phyloP scores from a whole-genome alignment of 78 protist species.

The Chrysochromulina parva region DNA sequence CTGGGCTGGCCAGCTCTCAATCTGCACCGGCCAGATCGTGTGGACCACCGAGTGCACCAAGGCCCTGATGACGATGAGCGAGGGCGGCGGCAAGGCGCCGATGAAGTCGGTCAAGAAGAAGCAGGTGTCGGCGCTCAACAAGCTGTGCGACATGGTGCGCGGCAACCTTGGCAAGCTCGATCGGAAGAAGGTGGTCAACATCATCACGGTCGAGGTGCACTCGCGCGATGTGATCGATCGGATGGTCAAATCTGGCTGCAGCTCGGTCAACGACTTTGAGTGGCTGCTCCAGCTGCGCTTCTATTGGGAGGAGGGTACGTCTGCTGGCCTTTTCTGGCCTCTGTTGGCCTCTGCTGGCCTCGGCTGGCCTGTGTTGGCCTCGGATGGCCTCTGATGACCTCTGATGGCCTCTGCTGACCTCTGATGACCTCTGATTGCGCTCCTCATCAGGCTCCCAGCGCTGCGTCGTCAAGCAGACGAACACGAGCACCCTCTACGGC shows the following conservation, averaged over 20 bases:
- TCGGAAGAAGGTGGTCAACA: constrained; percentile 70
- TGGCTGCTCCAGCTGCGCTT: constrained; percentile 84
- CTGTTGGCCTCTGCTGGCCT: too few relatives aligned
- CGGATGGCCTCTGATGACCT: too few relatives aligned
- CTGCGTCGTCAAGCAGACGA: constrained; percentile 64
- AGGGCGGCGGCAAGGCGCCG: constrained; percentile 42
- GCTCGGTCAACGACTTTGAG: constrained; percentile 56
- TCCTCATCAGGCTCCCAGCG: not conserved
- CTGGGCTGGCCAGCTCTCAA: constrained; percentile 72
- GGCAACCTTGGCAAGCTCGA: constrained; percentile 28
- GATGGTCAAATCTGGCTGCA: not conserved
- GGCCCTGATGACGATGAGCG: constrained; percentile 27
- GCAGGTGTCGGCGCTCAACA: constrained; percentile 52
- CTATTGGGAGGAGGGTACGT: constrained; percentile 59
- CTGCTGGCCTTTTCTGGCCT: too few relatives aligned
- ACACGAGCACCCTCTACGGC: constrained; percentile 58
- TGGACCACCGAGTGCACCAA: constrained; percentile 75
- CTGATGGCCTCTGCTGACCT: too few relatives aligned
- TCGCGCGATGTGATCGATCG: constrained; percentile 81
- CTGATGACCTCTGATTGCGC: too few relatives aligned
- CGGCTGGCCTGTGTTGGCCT: too few relatives aligned
- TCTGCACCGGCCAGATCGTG: constrained; percentile 67
- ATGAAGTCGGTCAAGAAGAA: constrained; percentile 47
- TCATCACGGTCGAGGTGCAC: constrained; percentile 91
- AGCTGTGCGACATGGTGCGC: constrained; percentile 59